Evolutionary conservation across 257 asterid genomes (phyloP).

Genomic region (Nicotiana noctiflora): DNA sequence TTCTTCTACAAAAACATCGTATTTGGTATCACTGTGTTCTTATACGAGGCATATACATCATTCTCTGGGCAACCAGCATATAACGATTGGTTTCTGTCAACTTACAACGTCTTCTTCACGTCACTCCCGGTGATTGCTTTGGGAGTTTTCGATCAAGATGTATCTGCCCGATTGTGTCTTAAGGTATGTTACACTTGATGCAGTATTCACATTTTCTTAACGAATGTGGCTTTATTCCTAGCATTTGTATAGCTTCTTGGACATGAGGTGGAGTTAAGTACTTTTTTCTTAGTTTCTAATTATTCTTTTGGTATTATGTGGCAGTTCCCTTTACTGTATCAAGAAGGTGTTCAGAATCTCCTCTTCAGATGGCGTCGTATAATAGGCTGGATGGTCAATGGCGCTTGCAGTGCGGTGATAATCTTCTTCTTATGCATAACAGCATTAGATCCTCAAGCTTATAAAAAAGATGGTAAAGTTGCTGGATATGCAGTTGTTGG

Average conservation of each 20-base stretch:
- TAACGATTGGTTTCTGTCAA: conserved; percentile 84
- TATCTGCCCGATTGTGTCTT: conserved; percentile 72
- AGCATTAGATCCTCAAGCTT: conserved; percentile 58
- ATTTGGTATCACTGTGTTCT: conserved; percentile 59
- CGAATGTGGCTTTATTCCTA: background rate
- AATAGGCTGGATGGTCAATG: conserved; percentile 91
- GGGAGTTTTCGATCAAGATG: conserved; percentile 94
- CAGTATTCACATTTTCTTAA: background rate
- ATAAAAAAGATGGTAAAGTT: conserved; percentile 49
- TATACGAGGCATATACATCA: conserved; percentile 62
- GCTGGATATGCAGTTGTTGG: conserved; percentile 60
- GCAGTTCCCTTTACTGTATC: conserved; percentile 94
- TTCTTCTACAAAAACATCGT: conserved; percentile 75
- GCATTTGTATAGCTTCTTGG: background rate
- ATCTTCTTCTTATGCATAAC: conserved; percentile 68
- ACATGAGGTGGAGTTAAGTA: background rate
- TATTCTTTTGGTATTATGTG: background rate
- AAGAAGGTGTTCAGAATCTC: conserved; percentile 86
- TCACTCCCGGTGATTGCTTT: conserved; percentile 85
- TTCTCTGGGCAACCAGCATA: conserved; percentile 78
- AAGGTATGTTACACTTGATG: conserved; percentile 40
- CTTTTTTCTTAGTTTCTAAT: conserved; percentile 10
- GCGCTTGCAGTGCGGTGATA: conserved; percentile 50
- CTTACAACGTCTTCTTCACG: conserved; percentile 87
- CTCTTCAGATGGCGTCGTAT: conserved; percentile 93